phyloP scores from a whole-genome alignment of 768 basidiomycete species.

The Thelephora ganbajun region DNA sequence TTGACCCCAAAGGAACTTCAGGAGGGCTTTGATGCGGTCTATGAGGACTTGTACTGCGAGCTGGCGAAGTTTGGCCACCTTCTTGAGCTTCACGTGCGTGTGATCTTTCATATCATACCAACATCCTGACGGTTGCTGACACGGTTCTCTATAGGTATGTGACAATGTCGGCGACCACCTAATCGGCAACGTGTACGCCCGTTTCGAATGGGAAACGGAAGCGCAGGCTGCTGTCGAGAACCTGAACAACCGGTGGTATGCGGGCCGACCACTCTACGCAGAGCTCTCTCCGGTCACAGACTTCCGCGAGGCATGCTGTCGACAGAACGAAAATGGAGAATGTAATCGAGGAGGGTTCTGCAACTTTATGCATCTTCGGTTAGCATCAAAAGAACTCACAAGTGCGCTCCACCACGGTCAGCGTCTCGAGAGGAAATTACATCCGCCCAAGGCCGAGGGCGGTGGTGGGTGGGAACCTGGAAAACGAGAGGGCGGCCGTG shows the following conservation, averaged over 20 bases:
- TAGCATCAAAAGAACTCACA: slow-evolving; percentile 76
- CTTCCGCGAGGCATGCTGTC: slow-evolving; percentile 96
- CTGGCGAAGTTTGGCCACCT: slow-evolving; percentile 91
- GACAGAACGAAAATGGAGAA: slow-evolving; percentile 97
- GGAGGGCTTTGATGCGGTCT: slow-evolving; percentile 88
- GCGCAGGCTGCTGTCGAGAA: slow-evolving; percentile 87
- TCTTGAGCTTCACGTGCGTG: slow-evolving; percentile 80
- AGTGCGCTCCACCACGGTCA: slow-evolving; percentile 71
- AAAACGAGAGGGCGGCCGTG: slow-evolving; percentile 50
- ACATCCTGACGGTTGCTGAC: neutral
- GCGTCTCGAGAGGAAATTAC: slow-evolving; percentile 62
- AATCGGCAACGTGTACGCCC: slow-evolving; percentile 94
- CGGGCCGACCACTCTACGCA: slow-evolving; percentile 90
- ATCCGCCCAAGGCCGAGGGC: slow-evolving; percentile 47
- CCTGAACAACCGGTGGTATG: slow-evolving; percentile 96
- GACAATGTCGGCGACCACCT: slow-evolving; percentile 99
- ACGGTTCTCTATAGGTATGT: slow-evolving; percentile 46
- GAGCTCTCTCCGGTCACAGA: slow-evolving; percentile 97
- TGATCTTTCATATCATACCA: neutral
- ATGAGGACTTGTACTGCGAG: slow-evolving; percentile 92
- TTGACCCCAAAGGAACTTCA: slow-evolving; percentile 78
- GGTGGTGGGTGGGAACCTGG: slow-evolving; percentile 79
- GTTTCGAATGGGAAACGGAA: slow-evolving; percentile 98
- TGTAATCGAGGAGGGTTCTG: slow-evolving; percentile 98
- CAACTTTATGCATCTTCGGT: slow-evolving; percentile 95